phyloP scores from a whole-genome alignment of 768 basidiomycete genomes.

The Grammothele lineata region DNA sequence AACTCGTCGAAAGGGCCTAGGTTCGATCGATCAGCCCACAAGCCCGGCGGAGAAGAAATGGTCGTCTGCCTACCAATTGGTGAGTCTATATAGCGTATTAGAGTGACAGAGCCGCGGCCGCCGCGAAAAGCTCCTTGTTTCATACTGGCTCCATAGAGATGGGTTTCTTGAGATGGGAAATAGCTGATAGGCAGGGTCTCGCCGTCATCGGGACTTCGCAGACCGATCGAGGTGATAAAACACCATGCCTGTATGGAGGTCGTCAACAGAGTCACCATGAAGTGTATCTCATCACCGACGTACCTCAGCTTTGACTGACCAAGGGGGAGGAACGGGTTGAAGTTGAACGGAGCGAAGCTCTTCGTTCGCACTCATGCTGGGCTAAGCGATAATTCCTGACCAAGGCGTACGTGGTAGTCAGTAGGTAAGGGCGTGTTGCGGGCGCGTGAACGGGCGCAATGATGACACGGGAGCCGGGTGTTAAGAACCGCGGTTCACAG shows the following conservation, averaged over 20 bases:
- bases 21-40: no score
- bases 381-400: no score
- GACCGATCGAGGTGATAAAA: conserved; percentile 11
- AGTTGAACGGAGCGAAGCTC: neutral
- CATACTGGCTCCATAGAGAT: conserved; percentile 5
- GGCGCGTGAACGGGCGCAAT: no score
- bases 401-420: no score
- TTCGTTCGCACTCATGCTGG: conserved; percentile 1
- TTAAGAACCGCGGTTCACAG: no score
- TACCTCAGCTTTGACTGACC: conserved; percentile 14
- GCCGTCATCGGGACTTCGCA: conserved; percentile 2
- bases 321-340: conserved; percentile 1
- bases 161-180: conserved; percentile 10
- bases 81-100: conserved; percentile 5
- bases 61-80: conserved; percentile 4
- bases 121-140: conserved; percentile 6
- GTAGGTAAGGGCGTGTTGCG: no score
- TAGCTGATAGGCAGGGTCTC: conserved; percentile 15
- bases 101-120: conserved; percentile 7
- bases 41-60: no score
- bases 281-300: neutral
- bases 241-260: conserved; percentile 8
- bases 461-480: no score
- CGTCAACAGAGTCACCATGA: neutral
- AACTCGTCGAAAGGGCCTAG: conserved; percentile 13